Conservation (phyloP, 2,329 filamentous ascomycete species). For the Exophiala sideris region DNA sequence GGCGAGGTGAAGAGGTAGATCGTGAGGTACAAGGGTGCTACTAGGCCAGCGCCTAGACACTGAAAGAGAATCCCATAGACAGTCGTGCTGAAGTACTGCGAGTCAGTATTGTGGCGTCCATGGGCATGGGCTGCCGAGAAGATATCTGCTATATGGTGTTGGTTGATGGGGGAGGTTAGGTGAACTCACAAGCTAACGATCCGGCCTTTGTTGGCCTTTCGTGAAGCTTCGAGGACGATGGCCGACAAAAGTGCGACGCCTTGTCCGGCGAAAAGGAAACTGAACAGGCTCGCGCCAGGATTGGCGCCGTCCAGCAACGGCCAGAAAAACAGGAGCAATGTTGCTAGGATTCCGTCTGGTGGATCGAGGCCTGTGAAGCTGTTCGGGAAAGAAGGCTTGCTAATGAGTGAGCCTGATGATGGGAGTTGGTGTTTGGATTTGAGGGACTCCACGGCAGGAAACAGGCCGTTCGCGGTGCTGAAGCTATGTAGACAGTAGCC, state of each 20-base stretch:
- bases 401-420: neutral
- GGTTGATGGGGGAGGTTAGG: neutral
- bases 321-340: constrained; percentile 39
- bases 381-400: constrained; percentile 27
- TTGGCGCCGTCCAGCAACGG: constrained; percentile 36
- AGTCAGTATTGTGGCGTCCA: neutral
- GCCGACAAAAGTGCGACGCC: constrained; percentile 39
- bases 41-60: constrained; percentile 41
- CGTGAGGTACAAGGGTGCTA: constrained; percentile 40
- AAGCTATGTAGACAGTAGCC: constrained; percentile 10
- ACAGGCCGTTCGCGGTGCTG: constrained; percentile 5
- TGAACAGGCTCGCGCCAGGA: constrained; percentile 33
- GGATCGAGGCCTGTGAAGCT: constrained; percentile 36
- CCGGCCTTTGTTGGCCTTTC: constrained; percentile 41
- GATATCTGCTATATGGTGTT: constrained; percentile 39
- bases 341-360: constrained; percentile 33
- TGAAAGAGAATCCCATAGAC: constrained; percentile 42
- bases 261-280: constrained; percentile 38
- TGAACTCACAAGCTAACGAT: constrained; percentile 41
- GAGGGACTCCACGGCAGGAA: neutral
- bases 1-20: constrained; percentile 43
- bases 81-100: constrained; percentile 25
- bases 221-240: constrained; percentile 43
- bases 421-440: constrained; percentile 2
- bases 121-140: constrained; percentile 27